These are phyloP conservation scores for Evansstolkia leycettana DNA, from an alignment of 495 filamentous ascomycete genomes.

Conservation along the genomic window DNA sequence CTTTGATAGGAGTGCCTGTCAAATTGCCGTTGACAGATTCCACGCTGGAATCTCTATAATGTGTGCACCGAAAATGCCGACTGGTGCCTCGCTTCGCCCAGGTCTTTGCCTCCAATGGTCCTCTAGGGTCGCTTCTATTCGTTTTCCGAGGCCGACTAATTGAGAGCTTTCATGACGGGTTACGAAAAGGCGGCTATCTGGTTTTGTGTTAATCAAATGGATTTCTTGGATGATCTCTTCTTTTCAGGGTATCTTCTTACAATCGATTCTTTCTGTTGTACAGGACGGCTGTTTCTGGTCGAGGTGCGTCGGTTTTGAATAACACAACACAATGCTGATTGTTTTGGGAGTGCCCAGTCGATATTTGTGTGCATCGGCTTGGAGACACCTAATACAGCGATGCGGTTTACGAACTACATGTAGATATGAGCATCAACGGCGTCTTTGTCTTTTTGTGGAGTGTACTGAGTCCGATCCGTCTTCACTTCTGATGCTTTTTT, in stretches of 20 bases:
- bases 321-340: constrained; percentile 12
- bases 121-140: constrained; percentile 2
- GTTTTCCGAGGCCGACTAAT: constrained; percentile 17
- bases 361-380: constrained; percentile 14
- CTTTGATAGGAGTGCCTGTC: constrained; percentile 9
- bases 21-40: constrained; percentile 8
- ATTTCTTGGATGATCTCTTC: constrained; percentile 10
- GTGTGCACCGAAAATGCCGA: constrained; percentile 7
- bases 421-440: constrained; percentile 39
- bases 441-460: constrained; percentile 14
- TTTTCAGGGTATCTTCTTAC: constrained; percentile 1
- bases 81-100: constrained; percentile 5
- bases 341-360: constrained; percentile 13
- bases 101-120: constrained; percentile 1
- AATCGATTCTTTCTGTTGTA: constrained; percentile 2
- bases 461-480: too few species aligned
- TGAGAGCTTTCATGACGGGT: constrained; percentile 11
- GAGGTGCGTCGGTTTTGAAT: constrained; percentile 11
- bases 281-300: constrained; percentile 7
- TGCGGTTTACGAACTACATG: constrained; percentile 27
- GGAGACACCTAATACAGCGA: constrained; percentile 26
- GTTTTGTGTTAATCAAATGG: neutral
- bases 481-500: too few species aligned
- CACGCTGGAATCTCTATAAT: constrained; percentile 1
- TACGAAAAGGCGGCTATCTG: neutral